These are phyloP conservation scores for Phytophthora ramorum DNA, from an alignment of 352 stramenopile species.

Conservation along the genomic window DNA sequence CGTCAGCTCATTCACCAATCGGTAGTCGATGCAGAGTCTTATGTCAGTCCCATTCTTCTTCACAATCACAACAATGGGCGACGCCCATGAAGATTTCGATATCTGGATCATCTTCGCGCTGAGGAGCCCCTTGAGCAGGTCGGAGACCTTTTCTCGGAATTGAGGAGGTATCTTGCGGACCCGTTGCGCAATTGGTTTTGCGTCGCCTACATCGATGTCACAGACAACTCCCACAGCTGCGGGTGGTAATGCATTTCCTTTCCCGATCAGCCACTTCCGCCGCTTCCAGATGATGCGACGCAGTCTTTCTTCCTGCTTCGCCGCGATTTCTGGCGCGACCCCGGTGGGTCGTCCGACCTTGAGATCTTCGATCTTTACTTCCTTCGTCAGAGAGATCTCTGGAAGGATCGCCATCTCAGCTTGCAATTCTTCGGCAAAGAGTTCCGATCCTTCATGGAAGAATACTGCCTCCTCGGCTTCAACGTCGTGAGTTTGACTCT, in stretches of 20 bases:
- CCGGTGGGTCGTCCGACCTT: slow-evolving; percentile 1
- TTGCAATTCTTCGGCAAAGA: slow-evolving; percentile 17
- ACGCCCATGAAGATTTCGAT: slow-evolving; percentile 19
- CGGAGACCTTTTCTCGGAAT: slow-evolving; percentile 17
- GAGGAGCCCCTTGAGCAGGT: slow-evolving; percentile 20
- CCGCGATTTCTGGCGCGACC: not conserved
- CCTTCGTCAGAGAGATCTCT: not conserved
- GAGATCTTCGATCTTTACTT: slow-evolving; percentile 14
- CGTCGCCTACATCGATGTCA: slow-evolving; percentile 20
- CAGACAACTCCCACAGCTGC: slow-evolving; percentile 7
- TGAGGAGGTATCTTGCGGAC: slow-evolving; percentile 6
- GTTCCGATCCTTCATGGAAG: slow-evolving; percentile 2
- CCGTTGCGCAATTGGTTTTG: slow-evolving; percentile 13
- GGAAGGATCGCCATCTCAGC: slow-evolving; percentile 5
- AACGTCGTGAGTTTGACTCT: not conserved
- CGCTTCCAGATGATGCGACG: slow-evolving; percentile 4
- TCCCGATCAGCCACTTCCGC: slow-evolving; percentile 11
- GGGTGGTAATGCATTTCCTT: slow-evolving; percentile 19
- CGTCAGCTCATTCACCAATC: slow-evolving; percentile 9
- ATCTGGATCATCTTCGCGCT: slow-evolving; percentile 8
- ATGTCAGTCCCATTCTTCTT: slow-evolving; percentile 34
- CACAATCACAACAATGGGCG: slow-evolving; percentile 30
- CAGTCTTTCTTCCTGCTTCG: not conserved
- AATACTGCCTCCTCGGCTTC: slow-evolving; percentile 1
- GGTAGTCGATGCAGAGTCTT: slow-evolving; percentile 29